Conservation (phyloP, 495 filamentous ascomycete genomes). For the Amorphotheca resinae region DNA sequence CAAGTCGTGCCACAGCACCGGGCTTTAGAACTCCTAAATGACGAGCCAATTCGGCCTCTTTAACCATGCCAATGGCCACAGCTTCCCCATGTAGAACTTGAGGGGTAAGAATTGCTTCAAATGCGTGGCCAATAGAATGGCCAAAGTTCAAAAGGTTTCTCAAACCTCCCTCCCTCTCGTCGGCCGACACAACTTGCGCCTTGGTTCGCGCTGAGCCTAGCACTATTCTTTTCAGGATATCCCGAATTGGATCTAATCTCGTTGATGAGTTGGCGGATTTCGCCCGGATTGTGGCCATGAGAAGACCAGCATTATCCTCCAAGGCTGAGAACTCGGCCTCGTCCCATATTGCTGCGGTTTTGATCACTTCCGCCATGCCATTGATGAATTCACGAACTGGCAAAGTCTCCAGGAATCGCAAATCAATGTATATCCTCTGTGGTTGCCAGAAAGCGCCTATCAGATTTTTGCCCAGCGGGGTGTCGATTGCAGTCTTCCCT, state of each 20-base stretch:
- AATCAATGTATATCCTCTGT: constrained; percentile 82
- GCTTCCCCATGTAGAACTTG: constrained; percentile 92
- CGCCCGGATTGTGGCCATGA: constrained; percentile 51
- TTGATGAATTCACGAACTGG: constrained; percentile 93
- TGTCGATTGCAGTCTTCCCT: constrained; percentile 96
- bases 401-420: constrained; percentile 82
- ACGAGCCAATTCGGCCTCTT: constrained; percentile 86
- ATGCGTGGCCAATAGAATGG: constrained; percentile 95
- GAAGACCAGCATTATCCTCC: constrained; percentile 63
- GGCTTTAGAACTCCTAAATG: constrained; percentile 80
- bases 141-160: constrained; percentile 95
- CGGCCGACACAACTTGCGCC: constrained; percentile 81
- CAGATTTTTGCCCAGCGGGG: constrained; percentile 91
- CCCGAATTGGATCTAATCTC: constrained; percentile 55
- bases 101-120: constrained; percentile 88
- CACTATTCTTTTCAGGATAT: constrained; percentile 75
- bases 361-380: constrained; percentile 97
- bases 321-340: constrained; percentile 75
- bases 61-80: constrained; percentile 96
- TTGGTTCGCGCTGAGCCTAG: constrained; percentile 83
- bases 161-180: constrained; percentile 89
- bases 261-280: constrained; percentile 8
- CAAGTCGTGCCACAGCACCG: constrained; percentile 75
- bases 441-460: constrained; percentile 97
- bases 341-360: constrained; percentile 95